Evolutionary conservation across 305 asterid species (phyloP).

Genomic region (Fraxinus platypoda): DNA sequence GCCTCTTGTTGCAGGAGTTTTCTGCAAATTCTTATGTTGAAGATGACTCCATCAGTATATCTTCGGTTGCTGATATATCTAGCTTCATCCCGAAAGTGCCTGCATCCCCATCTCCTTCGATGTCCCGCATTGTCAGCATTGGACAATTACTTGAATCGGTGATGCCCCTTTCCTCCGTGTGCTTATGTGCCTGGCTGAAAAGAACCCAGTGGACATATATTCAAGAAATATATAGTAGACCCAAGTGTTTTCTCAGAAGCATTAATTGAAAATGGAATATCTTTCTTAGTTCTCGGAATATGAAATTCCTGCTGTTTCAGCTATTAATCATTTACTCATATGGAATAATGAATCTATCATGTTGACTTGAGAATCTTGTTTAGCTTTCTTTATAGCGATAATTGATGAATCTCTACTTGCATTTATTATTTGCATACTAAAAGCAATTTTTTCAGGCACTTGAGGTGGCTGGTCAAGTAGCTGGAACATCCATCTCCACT

Average conservation of each 20-base stretch:
- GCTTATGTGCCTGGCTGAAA: neutral
- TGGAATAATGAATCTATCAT: neutral
- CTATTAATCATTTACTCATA: neutral
- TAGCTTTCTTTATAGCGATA: neutral
- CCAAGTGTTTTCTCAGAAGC: neutral
- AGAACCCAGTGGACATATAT: neutral
- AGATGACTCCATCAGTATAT: conserved; percentile 72
- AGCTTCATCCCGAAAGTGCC: conserved; percentile 68
- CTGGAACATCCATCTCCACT: conserved; percentile 82
- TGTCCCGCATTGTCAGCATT: conserved; percentile 78
- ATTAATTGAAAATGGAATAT: neutral
- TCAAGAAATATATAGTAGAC: neutral
- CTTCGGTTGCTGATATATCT: conserved; percentile 75
- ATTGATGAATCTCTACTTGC: neutral
- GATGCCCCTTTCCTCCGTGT: conserved; percentile 17
- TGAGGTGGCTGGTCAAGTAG: conserved; percentile 98
- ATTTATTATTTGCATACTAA: neutral
- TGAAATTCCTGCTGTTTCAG: neutral
- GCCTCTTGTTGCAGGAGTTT: conserved; percentile 52
- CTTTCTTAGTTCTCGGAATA: neutral
- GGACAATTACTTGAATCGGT: conserved; percentile 96
- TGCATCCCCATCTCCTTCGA: conserved; percentile 74
- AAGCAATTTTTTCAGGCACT: conserved; percentile 63
- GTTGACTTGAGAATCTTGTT: neutral
- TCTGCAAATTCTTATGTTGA: conserved; percentile 63